Conservation (phyloP, 1,284 basidiomycete genomes). For the Agroathelia rolfsii region DNA sequence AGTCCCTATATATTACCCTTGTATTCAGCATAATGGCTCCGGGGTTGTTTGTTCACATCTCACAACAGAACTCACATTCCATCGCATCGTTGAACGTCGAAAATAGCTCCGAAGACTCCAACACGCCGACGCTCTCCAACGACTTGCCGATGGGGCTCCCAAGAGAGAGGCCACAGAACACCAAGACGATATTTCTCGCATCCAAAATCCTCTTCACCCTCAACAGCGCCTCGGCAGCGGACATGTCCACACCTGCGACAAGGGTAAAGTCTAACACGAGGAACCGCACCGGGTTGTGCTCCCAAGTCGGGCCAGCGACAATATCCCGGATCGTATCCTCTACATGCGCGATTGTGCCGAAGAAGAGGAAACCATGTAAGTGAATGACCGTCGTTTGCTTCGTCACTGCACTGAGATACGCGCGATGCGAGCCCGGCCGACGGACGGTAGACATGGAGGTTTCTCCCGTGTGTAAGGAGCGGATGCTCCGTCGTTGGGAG, state of each 20-base stretch:
- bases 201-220: conserved; percentile 79
- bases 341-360: conserved; percentile 87
- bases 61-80: conserved; percentile 59
- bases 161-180: conserved; percentile 75
- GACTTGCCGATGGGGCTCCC: conserved; percentile 63
- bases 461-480: conserved; percentile 71
- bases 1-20: conserved; percentile 47
- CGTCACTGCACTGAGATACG: conserved; percentile 85
- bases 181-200: conserved; percentile 71
- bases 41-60: too few species aligned
- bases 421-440: conserved; percentile 78
- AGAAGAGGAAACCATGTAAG: conserved; percentile 92
- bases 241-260: conserved; percentile 89
- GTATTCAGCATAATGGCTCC: not conserved
- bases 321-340: conserved; percentile 74
- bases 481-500: conserved; percentile 75
- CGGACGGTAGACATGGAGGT: conserved; percentile 86
- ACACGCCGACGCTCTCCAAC: conserved; percentile 64
- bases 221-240: conserved; percentile 90
- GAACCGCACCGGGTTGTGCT: conserved; percentile 79
- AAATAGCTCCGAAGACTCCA: conserved; percentile 81
- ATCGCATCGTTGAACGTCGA: conserved; percentile 82
- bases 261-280: conserved; percentile 80
- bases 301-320: conserved; percentile 70
- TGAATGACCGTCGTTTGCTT: conserved; percentile 87